Evolutionary conservation across 129 eudicot species (phyloP), one percentile per base, ranked within the genome.

Genomic region (Ambrosia trifida): DNA sequence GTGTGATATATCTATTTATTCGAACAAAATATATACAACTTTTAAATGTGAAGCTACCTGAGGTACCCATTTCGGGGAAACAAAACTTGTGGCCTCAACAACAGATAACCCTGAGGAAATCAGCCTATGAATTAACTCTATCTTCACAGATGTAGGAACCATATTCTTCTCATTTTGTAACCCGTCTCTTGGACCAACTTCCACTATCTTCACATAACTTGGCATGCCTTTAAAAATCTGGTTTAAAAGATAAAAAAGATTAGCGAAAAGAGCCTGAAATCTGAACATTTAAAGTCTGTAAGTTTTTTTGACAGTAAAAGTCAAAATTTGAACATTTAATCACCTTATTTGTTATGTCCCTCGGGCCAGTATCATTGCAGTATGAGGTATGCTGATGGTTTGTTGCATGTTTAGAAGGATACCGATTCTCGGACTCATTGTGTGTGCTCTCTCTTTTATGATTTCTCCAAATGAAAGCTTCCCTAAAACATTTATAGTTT

Each of bases 161-260:
- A 70, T 53, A 69, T 80, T 87, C 82, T 87, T 94, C 82, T 90
- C 96, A 77, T 90, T 90, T 49, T 94, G 97, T 64, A 90, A 75
- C 32, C 99, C 99, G 78, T 94, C 99, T 80, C 98, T 76, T n/a
- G 99, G 97, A 79, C 99, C 99, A 68, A 90, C 97, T 81, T 90
- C 99, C 73, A 94, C 98, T 78, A 94, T 94, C 91, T 90, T 94
- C 76, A 90, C 99, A 84, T 82, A 83, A 14, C 72, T 85, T 30
- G 99, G 99, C 56, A 94, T 77, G 43, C 82, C 83, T 57, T 60
- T 82, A 47, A 87, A 81, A 18, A 89, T 66, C 96, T 92, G 80
- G 61, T 13, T 58, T 32, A n/a, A 59, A 18, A 38, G 11, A 72
- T 45, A n/a, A 76, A 60, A n/a, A 53, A 44, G 32, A 46, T 79